Base-by-base conservation (phyloP, 768 basidiomycete species). In the Tephrocybe sp. region DNA sequence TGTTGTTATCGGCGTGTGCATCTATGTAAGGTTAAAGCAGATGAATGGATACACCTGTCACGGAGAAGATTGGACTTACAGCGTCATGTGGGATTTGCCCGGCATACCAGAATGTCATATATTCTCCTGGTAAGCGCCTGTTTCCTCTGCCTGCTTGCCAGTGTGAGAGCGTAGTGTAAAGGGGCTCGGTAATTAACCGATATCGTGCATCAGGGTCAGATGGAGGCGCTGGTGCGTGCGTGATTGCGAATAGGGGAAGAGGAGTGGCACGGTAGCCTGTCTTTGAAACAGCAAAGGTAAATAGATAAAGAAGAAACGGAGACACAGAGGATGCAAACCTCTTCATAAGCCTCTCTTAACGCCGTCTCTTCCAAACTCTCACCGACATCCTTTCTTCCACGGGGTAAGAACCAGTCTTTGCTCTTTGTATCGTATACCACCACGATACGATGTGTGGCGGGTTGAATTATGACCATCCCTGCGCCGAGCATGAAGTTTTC, bases 311-410 rank as follows among this genome's bases (percentile, higher is more conserved):
- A 27, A 15, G 25, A 24, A 15, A 42, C 11, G 7, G 12, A 4
- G 2, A 12, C 16, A 4, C 4, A 5, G n/a, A 8, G 37, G 19
- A 18, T 19, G 25, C 39, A 31, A 50, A 82, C 83, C 77, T 86
- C 84, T 60, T 86, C 84, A 58, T 82, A 79, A 3, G 79, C 84
- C 65, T 86, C 84, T 38, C 85, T 67, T 33, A 86, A 61, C 0
- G 79, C 84, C 0, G 84, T 61, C 39, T 74, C 61, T 58, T 85
- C 83, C 22, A 85, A 61, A 2, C 74, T 75, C 67, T 88, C 84
- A 4, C 82, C 83, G 0, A 79, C 56, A 60, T 88, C 84, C 62
- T 86, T 88, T 39, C 85, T 64, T 7, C 85, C 84, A 43, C 74
- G 74, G 0, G 84, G 84, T 3, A 86, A 68, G 60, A 86, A 84